Base-by-base conservation (phyloP, 148 eudicot species). In the Agrostemma githago region DNA sequence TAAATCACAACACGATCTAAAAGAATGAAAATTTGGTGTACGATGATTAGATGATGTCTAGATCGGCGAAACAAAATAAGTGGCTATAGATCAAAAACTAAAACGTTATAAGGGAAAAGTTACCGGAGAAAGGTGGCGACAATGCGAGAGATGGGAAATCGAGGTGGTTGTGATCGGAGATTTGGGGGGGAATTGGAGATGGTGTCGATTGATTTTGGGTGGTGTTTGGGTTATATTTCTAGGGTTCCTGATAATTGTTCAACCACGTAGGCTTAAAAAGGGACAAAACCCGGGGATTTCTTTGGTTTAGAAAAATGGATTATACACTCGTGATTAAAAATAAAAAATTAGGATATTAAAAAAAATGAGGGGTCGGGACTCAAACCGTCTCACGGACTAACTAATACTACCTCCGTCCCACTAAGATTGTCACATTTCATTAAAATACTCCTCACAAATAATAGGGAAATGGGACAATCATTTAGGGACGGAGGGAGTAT, bases 41-140 rank as follows among this genome's bases (percentile, higher is more conserved):
- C 40, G 5, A 7, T 7, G 56, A 51, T 3, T 51, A 51, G 3
- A 15, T 12, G 14, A 11, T 4, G n/a, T 2, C 6, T 16, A 66
- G 69, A 66, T 66, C 69, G 69, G 26, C 20, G 5, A 40, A 16
- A 12, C 5, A 12, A 16, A 39, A 5, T 9, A 16, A 66, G 1
- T 15, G 8, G 4, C 38, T 26, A 12, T 63, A 38, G 63, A 38
- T 48, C 14, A 51, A 7, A 53, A n/a, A 26, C 1, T 26, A 26
- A 26, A 26, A 26, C 0, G 0, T 26, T 26, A 26, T 26, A 4
- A 5, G 4, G 4, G 46, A 34, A 0, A 15, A 34, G 43, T 38
- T 5, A 41, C 48, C 60, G 26, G 69, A 74, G 60, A 73, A 26
- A 11, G 20, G 70, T 39, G 76, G 76, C 46, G 58, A 26, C 34